Evolutionary conservation across 257 asterid species (phyloP), one percentile per base, ranked within the genome.

Genomic region (Fraxinus quadrangulata): DNA sequence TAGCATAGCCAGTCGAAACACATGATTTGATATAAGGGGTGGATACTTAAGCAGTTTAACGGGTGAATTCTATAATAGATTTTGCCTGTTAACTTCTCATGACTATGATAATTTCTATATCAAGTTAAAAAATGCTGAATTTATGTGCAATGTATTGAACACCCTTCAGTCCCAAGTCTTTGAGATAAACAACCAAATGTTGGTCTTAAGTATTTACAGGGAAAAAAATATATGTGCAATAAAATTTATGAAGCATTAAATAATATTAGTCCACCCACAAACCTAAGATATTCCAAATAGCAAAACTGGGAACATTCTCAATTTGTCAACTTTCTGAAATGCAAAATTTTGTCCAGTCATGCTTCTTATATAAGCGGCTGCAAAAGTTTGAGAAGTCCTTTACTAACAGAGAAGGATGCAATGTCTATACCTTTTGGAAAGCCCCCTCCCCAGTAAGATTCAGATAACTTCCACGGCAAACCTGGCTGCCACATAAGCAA

Each of bases 401-500:
- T 16, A 47, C 59, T 37, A 10, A 54, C 66, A 40, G 81, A 77
- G 37, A 70, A 76, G 36, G 49, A 71, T 30, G 71, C 47, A 83
- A 66, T 72, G 33, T 56, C 16, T 72, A 47, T 90, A 96, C 99
- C 98, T 90, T 96, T 72, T 89, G 95, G 80, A 85, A 92, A 74
- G 98, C 95, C 88, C 96, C 99, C 88, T 96, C 99, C 63, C 99
- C 99, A 0, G 97, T 90, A 75, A 96, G 88, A 84, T 96, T 92
- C 72, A 96, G 89, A 78, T 90, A 96, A 84, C 99, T 96, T 54
- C 99, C 99, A 76, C 99, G 96, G 86, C 99, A 96, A 70, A 93
- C 99, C 83, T 93, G 98, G 90, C 95, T 92, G 81, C 99, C 99
- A 34, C 99, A 96, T 80, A 96, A 82, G 77, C 99, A 96, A 75